These are phyloP conservation scores for Phaseolus coccineus DNA, from an alignment of 331 rosid species.

Conservation along the genomic window DNA sequence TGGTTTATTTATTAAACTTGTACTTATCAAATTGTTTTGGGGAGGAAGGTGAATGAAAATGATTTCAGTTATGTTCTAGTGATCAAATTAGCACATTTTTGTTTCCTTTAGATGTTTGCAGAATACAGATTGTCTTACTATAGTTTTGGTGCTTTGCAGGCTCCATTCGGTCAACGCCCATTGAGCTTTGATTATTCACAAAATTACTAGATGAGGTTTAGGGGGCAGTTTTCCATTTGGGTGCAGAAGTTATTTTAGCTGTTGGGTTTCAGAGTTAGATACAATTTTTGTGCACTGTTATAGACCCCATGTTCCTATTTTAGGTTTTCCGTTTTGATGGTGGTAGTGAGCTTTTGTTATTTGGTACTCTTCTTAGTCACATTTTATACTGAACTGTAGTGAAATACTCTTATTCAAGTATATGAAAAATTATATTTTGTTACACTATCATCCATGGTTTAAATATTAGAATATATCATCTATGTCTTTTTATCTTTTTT, in stretches of 20 bases:
- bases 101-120: not conserved
- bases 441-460: not conserved
- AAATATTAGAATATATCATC: too few species aligned
- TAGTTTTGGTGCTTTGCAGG: conserved; percentile 57
- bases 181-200: conserved; percentile 74
- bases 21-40: not conserved
- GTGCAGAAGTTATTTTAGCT: conserved; percentile 42
- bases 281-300: conserved; percentile 29
- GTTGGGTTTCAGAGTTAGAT: conserved; percentile 43
- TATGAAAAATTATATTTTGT: not conserved
- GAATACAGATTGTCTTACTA: not conserved
- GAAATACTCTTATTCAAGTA: conserved; percentile 22
- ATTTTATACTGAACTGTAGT: conserved; percentile 13
- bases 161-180: conserved; percentile 81
- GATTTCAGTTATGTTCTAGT: not conserved
- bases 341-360: conserved; percentile 27
- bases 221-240: conserved; percentile 44
- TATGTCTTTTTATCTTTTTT: too few species aligned
- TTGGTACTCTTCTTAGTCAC: conserved; percentile 31
- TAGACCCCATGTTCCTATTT: conserved; percentile 44
- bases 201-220: conserved; percentile 54
- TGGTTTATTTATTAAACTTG: not conserved
- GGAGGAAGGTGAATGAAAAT: not conserved
- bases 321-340: conserved; percentile 38
- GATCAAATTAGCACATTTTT: not conserved